Conservation (phyloP, 1,284 basidiomycete genomes). For the Phlebopus sp. region DNA sequence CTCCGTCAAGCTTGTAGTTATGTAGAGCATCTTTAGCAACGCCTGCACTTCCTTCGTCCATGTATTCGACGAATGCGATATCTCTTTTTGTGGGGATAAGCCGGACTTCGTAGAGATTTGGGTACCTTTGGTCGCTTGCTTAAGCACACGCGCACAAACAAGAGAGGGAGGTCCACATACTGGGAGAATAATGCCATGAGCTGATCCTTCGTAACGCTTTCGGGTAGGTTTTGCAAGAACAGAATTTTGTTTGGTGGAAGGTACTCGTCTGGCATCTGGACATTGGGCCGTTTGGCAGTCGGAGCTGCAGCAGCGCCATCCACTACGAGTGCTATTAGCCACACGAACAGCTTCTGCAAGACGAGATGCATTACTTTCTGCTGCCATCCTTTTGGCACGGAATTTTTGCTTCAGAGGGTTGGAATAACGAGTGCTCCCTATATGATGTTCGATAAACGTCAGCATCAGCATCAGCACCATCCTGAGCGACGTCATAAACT, state of each 20-base stretch:
- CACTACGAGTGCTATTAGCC: constrained; percentile 41
- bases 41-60: constrained; percentile 86
- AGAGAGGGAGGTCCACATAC: constrained; percentile 43
- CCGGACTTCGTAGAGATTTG: constrained; percentile 92
- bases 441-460: constrained; percentile 5
- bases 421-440: constrained; percentile 77
- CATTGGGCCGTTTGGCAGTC: constrained; percentile 71
- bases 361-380: constrained; percentile 53
- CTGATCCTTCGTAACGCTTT: constrained; percentile 85
- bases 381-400: constrained; percentile 74
- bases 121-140: constrained; percentile 57
- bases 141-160: constrained; percentile 5
- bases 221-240: constrained; percentile 96
- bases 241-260: constrained; percentile 98
- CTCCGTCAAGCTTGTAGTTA: constrained; percentile 94
- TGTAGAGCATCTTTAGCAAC: constrained; percentile 92
- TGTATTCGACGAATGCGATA: constrained; percentile 94
- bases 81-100: constrained; percentile 94
- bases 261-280: constrained; percentile 99
- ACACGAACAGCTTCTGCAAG: constrained; percentile 3
- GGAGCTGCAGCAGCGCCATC: constrained; percentile 67
- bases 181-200: constrained; percentile 86
- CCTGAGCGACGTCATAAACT: not conserved
- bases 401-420: constrained; percentile 88
- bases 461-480: not conserved